Evolutionary conservation across 2,329 filamentous ascomycete species (phyloP).

Genomic region (Colletotrichum sp.): DNA sequence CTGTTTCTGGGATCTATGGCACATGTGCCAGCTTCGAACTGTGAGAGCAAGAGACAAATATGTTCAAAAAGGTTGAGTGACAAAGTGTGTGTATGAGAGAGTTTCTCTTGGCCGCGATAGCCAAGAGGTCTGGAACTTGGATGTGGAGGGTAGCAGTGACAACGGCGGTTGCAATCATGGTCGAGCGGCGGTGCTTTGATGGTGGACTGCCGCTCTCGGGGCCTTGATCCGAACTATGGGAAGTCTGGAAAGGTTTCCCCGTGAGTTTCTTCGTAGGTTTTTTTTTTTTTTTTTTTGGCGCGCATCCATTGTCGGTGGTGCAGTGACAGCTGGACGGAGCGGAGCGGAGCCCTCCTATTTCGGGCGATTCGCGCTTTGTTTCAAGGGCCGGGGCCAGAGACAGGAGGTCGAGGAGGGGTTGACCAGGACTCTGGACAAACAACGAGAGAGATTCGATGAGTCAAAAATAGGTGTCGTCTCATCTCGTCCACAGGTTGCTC

Average conservation of each 20-base stretch:
- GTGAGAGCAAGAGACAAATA: neutral
- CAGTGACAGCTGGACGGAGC: slow-evolving; percentile 13
- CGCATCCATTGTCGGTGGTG: neutral
- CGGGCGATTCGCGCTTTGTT: slow-evolving; percentile 14
- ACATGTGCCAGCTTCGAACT: neutral
- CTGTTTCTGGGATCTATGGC: slow-evolving; percentile 6
- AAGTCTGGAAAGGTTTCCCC: neutral
- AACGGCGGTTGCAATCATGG: neutral
- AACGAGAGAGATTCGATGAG: slow-evolving; percentile 9
- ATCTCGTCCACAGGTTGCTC: neutral
- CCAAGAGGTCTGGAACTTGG: neutral
- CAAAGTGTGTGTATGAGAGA: neutral
- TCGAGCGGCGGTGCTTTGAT: neutral
- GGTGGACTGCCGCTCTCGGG: neutral
- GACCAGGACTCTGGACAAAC: neutral
- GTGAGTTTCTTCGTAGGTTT: neutral
- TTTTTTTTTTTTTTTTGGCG: neutral
- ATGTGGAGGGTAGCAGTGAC: neutral
- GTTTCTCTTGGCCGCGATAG: neutral
- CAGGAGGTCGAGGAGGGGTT: neutral
- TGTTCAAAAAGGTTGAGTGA: neutral
- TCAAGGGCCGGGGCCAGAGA: slow-evolving; percentile 18
- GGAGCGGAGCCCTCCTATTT: slow-evolving; percentile 20
- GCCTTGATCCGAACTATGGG: neutral
- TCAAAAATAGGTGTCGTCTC: slow-evolving; percentile 15